Percentiles rank a stretch among this genome's conserved stretches.
Evolutionary conservation across 495 filamentous ascomycete genomes (phyloP).

Genomic region (Echria macrotheca): DNA sequence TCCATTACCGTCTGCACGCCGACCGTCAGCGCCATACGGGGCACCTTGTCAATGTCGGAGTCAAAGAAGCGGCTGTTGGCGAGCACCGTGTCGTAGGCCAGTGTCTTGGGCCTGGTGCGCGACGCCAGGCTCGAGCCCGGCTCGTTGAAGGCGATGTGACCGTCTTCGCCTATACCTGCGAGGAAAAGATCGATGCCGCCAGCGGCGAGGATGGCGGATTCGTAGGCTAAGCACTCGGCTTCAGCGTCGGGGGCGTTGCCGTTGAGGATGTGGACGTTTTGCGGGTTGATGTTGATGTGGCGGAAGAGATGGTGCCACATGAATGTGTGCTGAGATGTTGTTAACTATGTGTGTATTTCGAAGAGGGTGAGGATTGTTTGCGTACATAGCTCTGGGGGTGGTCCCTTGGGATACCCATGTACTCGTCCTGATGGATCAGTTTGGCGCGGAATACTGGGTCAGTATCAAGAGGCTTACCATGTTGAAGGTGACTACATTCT

Average conservation of each 20-base stretch:
- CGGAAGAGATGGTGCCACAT: constrained; percentile 92
- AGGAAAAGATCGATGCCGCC: constrained; percentile 85
- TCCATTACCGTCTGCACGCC: constrained; percentile 85
- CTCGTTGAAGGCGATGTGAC: constrained; percentile 88
- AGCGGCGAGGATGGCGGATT: constrained; percentile 65
- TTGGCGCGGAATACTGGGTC: background rate
- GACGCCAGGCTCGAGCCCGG: constrained; percentile 75
- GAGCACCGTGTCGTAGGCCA: constrained; percentile 81
- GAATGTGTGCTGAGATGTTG: constrained; percentile 57
- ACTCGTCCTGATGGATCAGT: constrained; percentile 61
- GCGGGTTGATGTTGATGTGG: constrained; percentile 73
- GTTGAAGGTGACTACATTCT: constrained; percentile 86
- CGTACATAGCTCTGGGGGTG: constrained; percentile 67
- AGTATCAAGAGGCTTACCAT: constrained; percentile 54
- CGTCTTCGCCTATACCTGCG: constrained; percentile 78
- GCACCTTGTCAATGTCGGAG: constrained; percentile 65
- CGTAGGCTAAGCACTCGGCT: constrained; percentile 72
- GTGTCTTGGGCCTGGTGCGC: constrained; percentile 76
- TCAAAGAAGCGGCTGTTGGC: constrained; percentile 82
- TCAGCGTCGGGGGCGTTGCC: constrained; percentile 72
- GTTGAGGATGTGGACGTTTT: constrained; percentile 81
- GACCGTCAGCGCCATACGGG: constrained; percentile 78
- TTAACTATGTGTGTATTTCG: background rate
- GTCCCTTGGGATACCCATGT: constrained; percentile 73
- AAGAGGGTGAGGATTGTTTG: background rate